Evolutionary conservation across 352 stramenopile genomes (phyloP), one percentile per base, ranked within the genome.

Genomic region (Blastocystis sp.): DNA sequence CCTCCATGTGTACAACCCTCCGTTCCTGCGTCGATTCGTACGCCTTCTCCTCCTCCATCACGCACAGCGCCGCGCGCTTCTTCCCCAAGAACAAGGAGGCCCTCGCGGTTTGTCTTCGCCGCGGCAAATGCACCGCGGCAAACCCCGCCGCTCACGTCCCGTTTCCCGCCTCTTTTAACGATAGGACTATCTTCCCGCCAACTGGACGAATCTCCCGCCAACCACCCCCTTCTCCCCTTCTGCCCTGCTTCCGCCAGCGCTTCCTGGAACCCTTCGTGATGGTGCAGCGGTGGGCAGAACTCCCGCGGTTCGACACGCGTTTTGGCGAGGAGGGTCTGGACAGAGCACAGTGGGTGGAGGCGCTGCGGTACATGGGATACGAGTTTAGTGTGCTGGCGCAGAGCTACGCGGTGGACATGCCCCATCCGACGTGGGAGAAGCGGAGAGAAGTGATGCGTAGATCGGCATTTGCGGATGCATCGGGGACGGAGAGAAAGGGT

Each of bases 301-400:
- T 90, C 9, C 89, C 89, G 23, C 62, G 34, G 10, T 90, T 90
- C 79, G 86, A 89, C 62, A 40, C 62, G 21, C 66, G 69, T 34
- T 90, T 90, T 80, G 87, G 79, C 4, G 86, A 88, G 19, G 90
- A 90, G 87, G 89, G 88, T 1, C 89, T 88, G 34, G 90, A 90
- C 88, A 90, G 90, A 60, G 82, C 89, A 19, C 70, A 90, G 40
- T 88, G 86, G 71, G 59, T 89, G 45, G 62, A 88, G 19, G 76
- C 90, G 11, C 53, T 90, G 23, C 81, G 80, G 34, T 89, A 89
- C 59, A 40, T 67, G 19, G 76, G 76, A 81, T 90, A 86, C 40
- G 65, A 48, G 19, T 90, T 90, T 43, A 86, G 53, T 45, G 74
- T 90, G 14, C 53, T 90, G 43, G 69, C 86, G 4, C 41, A 67